A percentile compares a stretch with the other conserved stretches of the same genome.
These are phyloP conservation scores for Aureobasidium sp. DNA, from an alignment of 2,329 filamentous ascomycete species.

Conservation along the genomic window DNA sequence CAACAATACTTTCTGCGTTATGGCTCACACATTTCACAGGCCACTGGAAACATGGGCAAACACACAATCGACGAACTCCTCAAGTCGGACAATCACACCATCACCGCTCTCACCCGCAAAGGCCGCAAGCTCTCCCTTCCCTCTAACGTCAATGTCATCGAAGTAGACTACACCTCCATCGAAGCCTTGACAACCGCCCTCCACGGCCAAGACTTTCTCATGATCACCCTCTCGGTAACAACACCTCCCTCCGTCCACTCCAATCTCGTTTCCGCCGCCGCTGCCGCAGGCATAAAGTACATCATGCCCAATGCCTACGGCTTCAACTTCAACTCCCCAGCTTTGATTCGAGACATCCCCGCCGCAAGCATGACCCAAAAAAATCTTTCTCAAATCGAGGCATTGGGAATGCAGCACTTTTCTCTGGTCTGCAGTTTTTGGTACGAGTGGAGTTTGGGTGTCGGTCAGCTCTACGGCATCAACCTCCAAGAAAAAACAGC, in stretches of 20 bases:
- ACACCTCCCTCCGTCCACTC: conserved; percentile 21
- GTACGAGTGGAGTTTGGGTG: conserved; percentile 26
- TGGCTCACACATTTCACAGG: conserved; percentile 14
- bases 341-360: conserved; percentile 19
- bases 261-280: conserved; percentile 27
- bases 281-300: conserved; percentile 26
- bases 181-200: conserved; percentile 23
- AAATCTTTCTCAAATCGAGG: conserved; percentile 21
- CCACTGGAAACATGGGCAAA: conserved; percentile 28
- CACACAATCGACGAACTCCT: conserved; percentile 28
- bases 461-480: conserved; percentile 24
- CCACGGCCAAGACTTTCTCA: conserved; percentile 27
- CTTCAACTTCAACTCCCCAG: conserved; percentile 21
- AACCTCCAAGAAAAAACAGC: conserved; percentile 23
- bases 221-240: conserved; percentile 28
- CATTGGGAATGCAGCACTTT: conserved; percentile 24
- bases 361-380: conserved; percentile 18
- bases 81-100: conserved; percentile 25
- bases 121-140: conserved; percentile 34
- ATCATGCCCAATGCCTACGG: conserved; percentile 27
- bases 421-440: conserved; percentile 27
- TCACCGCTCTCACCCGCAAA: conserved; percentile 36
- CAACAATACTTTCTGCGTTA: no score
- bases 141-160: conserved; percentile 19
- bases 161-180: conserved; percentile 25